Base-by-base conservation (phyloP, 768 basidiomycete species). In the Naganishia vaughanmartiniae region DNA sequence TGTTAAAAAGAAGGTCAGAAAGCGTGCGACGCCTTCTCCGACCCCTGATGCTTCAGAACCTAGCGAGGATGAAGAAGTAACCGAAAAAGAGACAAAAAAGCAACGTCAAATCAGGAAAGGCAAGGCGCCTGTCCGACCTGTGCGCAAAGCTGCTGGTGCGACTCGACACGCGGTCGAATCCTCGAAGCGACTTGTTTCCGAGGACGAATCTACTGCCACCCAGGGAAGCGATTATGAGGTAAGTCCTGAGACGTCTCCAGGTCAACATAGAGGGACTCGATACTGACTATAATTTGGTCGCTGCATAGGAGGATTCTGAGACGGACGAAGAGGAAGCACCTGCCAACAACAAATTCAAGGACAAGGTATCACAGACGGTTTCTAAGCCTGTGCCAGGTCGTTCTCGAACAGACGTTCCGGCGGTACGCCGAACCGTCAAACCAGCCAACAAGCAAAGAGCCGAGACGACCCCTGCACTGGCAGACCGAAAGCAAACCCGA, bases 341-440 rank as follows among this genome's bases (percentile, higher is more conserved):
- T 26, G 26, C 7, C 9, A 7, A 26, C 26, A 11, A 28, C 10
- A 26, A 26, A 31, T 24, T 9, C 24, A 42, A 46, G 42, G 12
- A 15, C 2, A 63, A 26, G 6, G 39, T 12, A 12, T 26, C 36
- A 14, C 36, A 63, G 31, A 21, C 24, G 30, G 36, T 34, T 17
- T 24, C 60, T 7, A 63, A 63, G 14, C 42, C 60, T 30, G 21
- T 63, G 5, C 33, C 30, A 26, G 42, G 60, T 42, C 24, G 7
- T 34, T 42, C 60, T 4, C 60, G 60, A 21, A 26, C 60, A 0
- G 60, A 63, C 24, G 60, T 63, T 36, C 60, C 60, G 15, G 60
- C 30, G 24, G 42, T 46, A 28, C 60, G 57, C 9, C 57, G 42
- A 45, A 10, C 39, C 6, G 24, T 15, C 24, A 12, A 15, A 63